phyloP scores from a whole-genome alignment of 306 rosid species.

The Cucumis melo region DNA sequence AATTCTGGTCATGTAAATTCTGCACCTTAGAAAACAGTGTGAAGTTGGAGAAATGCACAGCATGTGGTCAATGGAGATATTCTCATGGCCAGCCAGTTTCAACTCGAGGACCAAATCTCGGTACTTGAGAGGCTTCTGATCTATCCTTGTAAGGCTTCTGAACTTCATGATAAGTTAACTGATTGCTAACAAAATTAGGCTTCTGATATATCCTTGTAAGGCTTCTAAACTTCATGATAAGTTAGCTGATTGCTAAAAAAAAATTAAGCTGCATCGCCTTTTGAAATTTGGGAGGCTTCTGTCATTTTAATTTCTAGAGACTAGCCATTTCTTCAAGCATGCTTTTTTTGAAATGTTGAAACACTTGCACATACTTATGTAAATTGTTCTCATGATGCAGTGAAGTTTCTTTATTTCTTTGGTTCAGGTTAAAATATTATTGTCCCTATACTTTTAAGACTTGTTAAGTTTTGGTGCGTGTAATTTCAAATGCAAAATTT shows the following conservation, averaged over 20 bases:
- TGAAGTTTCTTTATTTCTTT: neutral
- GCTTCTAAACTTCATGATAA: neutral
- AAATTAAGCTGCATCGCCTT: neutral
- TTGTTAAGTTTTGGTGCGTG: too few relatives aligned
- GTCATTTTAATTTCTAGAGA: neutral
- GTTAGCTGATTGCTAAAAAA: neutral
- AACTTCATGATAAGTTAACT: neutral
- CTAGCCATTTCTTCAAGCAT: neutral
- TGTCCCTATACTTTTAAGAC: too few relatives aligned
- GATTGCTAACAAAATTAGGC: neutral
- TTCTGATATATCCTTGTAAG: neutral
- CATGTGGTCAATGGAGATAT: slow-evolving; percentile 73
- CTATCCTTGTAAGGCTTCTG: neutral
- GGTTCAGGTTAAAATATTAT: neutral
- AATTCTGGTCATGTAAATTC: slow-evolving; percentile 51
- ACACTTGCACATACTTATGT: neutral
- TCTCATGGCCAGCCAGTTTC: slow-evolving; percentile 42
- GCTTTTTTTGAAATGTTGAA: neutral
- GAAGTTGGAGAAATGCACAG: slow-evolving; percentile 57
- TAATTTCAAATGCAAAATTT: too few relatives aligned
- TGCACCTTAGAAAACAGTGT: slow-evolving; percentile 62
- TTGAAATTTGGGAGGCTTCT: neutral
- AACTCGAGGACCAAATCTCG: slow-evolving; percentile 21
- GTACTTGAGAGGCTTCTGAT: slow-evolving; percentile 17
- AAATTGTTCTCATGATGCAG: neutral